A percentile compares a stretch with the other conserved stretches of the same genome.
Evolutionary conservation across 2,329 filamentous ascomycete species (phyloP).

Genomic region (Colletotrichum camelliae): DNA sequence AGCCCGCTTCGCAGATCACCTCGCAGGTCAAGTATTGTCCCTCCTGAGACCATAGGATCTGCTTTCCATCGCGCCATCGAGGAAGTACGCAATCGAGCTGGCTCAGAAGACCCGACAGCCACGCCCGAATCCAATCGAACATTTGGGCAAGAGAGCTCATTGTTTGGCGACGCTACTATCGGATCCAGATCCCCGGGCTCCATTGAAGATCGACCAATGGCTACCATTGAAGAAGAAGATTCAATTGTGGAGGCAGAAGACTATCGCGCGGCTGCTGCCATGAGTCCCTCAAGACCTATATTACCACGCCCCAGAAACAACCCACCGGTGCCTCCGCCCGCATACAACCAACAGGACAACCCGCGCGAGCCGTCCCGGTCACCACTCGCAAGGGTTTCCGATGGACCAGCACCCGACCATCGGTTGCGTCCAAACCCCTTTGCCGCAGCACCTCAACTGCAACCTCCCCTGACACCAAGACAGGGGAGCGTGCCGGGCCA

Average conservation of each 20-base stretch:
- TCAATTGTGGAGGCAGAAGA: neutral
- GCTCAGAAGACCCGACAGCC: neutral
- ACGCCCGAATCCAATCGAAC: slow-evolving; percentile 13
- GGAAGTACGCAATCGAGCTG: neutral
- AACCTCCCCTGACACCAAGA: slow-evolving; percentile 2
- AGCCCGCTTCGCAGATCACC: neutral
- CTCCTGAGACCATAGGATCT: neutral
- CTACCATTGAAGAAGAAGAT: slow-evolving; percentile 7
- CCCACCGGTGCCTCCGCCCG: neutral
- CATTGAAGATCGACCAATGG: neutral
- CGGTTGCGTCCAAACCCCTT: neutral
- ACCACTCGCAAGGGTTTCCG: neutral
- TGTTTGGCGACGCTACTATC: slow-evolving; percentile 9
- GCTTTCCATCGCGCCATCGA: slow-evolving; percentile 6
- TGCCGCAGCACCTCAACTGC: neutral
- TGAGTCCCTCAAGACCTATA: neutral
- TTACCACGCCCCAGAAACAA: neutral
- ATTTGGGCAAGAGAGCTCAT: slow-evolving; percentile 20
- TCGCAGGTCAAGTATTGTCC: neutral
- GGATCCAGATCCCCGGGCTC: neutral
- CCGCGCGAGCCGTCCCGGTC: neutral
- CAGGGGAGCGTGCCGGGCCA: neutral
- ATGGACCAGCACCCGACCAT: neutral
- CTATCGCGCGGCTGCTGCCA: neutral
- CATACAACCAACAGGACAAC: neutral